Evolutionary conservation across 495 filamentous ascomycete genomes (phyloP), one percentile per base, ranked within the genome.

Genomic region (Aspergillus cristatus): DNA sequence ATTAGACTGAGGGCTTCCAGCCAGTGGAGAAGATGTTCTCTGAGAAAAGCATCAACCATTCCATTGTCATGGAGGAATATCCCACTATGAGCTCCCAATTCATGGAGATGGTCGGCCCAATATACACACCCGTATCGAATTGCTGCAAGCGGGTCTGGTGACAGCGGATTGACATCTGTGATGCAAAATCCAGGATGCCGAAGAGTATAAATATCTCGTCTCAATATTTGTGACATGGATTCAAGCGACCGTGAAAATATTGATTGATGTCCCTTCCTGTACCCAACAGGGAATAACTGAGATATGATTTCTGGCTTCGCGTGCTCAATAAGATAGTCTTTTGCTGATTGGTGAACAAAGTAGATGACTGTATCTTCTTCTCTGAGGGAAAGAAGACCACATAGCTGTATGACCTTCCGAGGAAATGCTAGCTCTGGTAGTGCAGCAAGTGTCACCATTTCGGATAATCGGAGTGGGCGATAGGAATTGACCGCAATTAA

Each of bases 331-430:
- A 70, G 37, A 41, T 50, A 68, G 22, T 70, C 62, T 24, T 61
- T 62, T 6, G 51, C 65, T 7, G 67, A 71, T 43, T 67, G 62
- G 46, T 71, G 60, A 11, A 71, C 43, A 11, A 68, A 50, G 22
- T 41, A 47, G 20, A 71, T 43, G 1, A 24, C 46, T 12, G 45
- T 12, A 7, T 58, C 40, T 7, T 49, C 52, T 11, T 62, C 11
- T 1, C 40, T 50, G 4, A 55, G 26, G 32, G 51, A 53, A 8
- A 44, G 56, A 24, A 24, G 20, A 3, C 43, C 41, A 44, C 44
- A 49, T n/a, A 41, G 11, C 14, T 11, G 28, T 7, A 57, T 47
- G 1, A 49, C 38, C 15, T 46, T 45, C 18, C 11, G 25, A 20
- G 20, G 4, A 24, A 4, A 4, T 24, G 20, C 20, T 4, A 24